Evolutionary conservation across 345 rosid genomes (phyloP).

Genomic region (Cardamine resedifolia): DNA sequence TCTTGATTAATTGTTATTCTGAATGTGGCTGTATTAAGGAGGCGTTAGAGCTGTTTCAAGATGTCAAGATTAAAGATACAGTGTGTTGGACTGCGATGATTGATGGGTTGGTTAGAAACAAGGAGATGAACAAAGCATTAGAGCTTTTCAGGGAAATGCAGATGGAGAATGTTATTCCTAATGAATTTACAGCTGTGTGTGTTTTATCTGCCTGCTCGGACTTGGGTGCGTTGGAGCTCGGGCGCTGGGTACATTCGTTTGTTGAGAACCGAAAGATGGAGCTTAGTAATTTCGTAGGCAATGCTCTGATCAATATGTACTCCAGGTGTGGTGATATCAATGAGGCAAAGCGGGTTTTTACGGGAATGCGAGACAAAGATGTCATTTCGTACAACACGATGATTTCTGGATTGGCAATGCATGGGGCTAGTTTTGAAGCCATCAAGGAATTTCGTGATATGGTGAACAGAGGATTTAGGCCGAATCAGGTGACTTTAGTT

Average conservation of each 20-base stretch:
- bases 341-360: conserved; percentile 47
- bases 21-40: conserved; percentile 47
- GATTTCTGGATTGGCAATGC: conserved; percentile 61
- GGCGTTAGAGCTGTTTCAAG: conserved; percentile 43
- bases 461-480: conserved; percentile 47
- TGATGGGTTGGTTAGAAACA: conserved; percentile 60
- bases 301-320: conserved; percentile 67
- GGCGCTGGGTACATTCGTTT: conserved; percentile 62
- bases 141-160: conserved; percentile 63
- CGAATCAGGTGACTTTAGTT: conserved; percentile 55
- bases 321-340: conserved; percentile 55
- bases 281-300: conserved; percentile 55
- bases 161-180: conserved; percentile 44
- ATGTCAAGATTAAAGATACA: conserved; percentile 50
- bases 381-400: conserved; percentile 55
- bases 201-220: conserved; percentile 63
- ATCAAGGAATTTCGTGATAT: conserved; percentile 44
- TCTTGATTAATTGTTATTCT: conserved; percentile 46
- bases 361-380: conserved; percentile 46
- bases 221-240: conserved; percentile 62
- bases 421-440: conserved; percentile 55
- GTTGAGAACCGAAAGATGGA: conserved; percentile 40
- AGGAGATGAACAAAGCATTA: conserved; percentile 57
- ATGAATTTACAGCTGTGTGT: conserved; percentile 60
- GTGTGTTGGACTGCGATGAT: conserved; percentile 77